A percentile compares a stretch with the other conserved stretches of the same genome.
Conservation (phyloP, 257 asterid species). For the Linaria vulgaris region DNA sequence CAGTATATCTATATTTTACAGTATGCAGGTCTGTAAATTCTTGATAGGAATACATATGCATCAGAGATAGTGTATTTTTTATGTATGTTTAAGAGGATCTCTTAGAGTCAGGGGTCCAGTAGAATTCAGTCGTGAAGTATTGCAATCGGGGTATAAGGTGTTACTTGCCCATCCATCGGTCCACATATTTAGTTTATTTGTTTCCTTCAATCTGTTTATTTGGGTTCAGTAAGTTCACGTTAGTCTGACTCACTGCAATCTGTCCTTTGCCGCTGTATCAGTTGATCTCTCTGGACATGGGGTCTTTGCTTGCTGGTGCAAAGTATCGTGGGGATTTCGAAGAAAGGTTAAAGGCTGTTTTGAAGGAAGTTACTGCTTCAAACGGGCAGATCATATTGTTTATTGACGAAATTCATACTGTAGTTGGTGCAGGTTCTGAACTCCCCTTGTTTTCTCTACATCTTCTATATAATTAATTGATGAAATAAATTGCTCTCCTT, state of each 20-base stretch:
- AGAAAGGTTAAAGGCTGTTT: constrained; percentile 87
- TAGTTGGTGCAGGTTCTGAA: constrained; percentile 88
- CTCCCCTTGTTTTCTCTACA: constrained; percentile 1
- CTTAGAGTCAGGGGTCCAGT: no score
- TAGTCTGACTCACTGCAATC: constrained; percentile 16
- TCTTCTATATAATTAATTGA: background rate
- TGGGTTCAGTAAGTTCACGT: background rate
- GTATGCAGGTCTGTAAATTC: no score
- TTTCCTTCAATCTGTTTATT: background rate
- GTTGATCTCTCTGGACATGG: constrained; percentile 94
- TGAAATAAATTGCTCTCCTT: constrained; percentile 20
- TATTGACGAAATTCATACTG: constrained; percentile 93
- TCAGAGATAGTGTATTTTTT: no score
- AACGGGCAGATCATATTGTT: constrained; percentile 87
- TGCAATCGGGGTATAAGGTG: no score
- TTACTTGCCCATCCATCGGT: background rate
- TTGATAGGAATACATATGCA: no score
- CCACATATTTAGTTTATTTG: background rate
- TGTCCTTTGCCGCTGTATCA: constrained; percentile 28
- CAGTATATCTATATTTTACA: no score
- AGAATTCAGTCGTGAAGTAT: no score
- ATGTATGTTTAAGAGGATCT: no score
- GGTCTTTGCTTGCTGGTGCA: constrained; percentile 91
- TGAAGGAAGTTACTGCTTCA: constrained; percentile 84
- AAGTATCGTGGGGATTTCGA: constrained; percentile 92